Conservation (phyloP, 805 yeast species). For the Wickerhamiella alocasiicola region DNA sequence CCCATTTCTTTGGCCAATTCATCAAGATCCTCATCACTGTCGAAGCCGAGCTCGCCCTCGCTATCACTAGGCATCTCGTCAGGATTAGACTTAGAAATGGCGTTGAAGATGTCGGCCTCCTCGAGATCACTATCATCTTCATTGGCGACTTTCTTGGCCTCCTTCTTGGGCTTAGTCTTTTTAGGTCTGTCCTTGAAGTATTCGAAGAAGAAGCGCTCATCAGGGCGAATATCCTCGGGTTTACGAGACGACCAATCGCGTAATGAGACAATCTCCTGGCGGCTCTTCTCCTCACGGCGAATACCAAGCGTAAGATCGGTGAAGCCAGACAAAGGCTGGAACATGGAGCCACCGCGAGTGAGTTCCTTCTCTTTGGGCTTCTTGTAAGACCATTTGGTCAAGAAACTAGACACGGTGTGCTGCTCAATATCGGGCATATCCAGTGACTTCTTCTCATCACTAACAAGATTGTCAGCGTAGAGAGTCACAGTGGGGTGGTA, state of each 20-base stretch:
- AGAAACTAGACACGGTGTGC: conserved; percentile 76
- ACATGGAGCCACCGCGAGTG: conserved; percentile 79
- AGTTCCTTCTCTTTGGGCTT: conserved; percentile 69
- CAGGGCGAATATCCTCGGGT: conserved; percentile 60
- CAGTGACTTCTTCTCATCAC: conserved; percentile 29
- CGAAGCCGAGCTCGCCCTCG: conserved; percentile 30
- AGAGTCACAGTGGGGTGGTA: conserved; percentile 85
- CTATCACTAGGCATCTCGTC: conserved; percentile 52
- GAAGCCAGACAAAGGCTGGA: conserved; percentile 90
- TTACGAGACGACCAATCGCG: conserved; percentile 63
- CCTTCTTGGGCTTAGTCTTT: conserved; percentile 24
- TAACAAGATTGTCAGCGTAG: conserved; percentile 57
- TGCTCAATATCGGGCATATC: conserved; percentile 83
- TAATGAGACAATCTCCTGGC: conserved; percentile 64
- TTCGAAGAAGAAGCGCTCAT: conserved; percentile 77
- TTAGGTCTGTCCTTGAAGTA: conserved; percentile 47
- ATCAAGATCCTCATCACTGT: conserved; percentile 34
- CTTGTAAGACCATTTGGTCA: conserved; percentile 90
- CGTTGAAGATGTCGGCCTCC: conserved; percentile 72
- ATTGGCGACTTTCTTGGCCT: conserved; percentile 6
- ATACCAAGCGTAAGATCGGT: conserved; percentile 25
- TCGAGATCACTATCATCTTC: conserved; percentile 30
- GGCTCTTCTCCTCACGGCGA: conserved; percentile 35
- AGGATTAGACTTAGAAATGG: conserved; percentile 61
- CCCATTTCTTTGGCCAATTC: conserved; percentile 25